Evolutionary conservation across 2,329 filamentous ascomycete genomes (phyloP), one percentile per base, ranked within the genome.

Genomic region (Epichloe gansuensis): DNA sequence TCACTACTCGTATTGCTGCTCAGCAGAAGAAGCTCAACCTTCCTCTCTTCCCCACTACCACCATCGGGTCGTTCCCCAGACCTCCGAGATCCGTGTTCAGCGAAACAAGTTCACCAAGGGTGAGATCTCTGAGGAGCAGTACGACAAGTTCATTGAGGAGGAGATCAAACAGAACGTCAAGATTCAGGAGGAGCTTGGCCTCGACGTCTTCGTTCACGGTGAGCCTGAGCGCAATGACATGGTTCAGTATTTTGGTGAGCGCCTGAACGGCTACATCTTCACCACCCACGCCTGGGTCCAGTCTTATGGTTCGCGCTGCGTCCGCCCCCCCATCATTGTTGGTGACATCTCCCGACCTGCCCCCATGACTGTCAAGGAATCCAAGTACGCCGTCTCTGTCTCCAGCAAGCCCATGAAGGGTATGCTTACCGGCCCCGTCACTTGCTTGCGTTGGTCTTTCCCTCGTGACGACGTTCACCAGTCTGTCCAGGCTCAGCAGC

Each of bases 351-450:
- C 91, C 59, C 91, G 93, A 63, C 93, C 93, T 60, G 85, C 84
- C 62, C 87, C 93, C 62, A 98, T 98, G 93, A 96, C 93, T 56
- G 93, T 98, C 75, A 98, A 98, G 86, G 93, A 98, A 82, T 95
- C 88, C 74, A 95, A 97, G 81, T 98, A 95, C 76, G 93, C 93
- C 62, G 91, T 90, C 58, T 91, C 86, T 53, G 82, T 96, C 72
- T 91, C 91, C 71, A 91, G 87, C 79, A 97, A 96, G 83, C 91
- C 93, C 75, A 97, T 98, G 93, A 98, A 98, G 88, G 93, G 93
- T 72, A 98, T 98, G 93, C 84, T 98, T 70, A 98, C 93, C 73
- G 93, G 93, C 56, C 93, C 93, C 63, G 94, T 98, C 77, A 98
- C 93, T 67, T 98, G 93, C 77, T 79, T 98, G 65, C 86, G 93